Percentiles rank a stretch among this genome's conserved stretches.
phyloP scores from a whole-genome alignment of 441 rosid genomes.

The Corymbia citriodora region DNA sequence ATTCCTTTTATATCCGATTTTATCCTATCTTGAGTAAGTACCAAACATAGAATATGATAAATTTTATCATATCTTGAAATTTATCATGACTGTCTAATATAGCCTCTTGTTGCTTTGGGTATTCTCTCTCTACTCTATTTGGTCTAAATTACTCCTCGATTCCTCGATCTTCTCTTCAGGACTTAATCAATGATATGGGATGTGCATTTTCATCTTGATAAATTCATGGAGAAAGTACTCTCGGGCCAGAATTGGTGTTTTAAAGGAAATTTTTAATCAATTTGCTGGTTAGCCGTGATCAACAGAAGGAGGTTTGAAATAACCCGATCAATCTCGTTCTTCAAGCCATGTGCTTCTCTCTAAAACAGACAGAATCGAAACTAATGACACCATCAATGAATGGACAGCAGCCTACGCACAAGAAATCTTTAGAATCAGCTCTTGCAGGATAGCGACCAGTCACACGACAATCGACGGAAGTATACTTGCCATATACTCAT shows the following conservation, averaged over 20 bases:
- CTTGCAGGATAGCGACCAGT: not conserved
- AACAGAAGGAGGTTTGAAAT: not conserved
- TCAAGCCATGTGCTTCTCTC: not conserved
- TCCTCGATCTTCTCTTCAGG: not conserved
- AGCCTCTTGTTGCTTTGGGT: not conserved
- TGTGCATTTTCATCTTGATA: not conserved
- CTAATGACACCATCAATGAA: not conserved
- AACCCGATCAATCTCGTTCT: not conserved
- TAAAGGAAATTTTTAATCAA: not conserved
- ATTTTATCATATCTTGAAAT: no score
- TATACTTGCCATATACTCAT: not conserved
- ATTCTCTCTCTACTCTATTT: not conserved
- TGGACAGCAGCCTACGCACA: not conserved
- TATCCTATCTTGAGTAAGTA: no score
- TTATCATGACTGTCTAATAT: no score
- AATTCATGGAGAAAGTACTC: not conserved
- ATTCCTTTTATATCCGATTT: no score
- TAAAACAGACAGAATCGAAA: not conserved
- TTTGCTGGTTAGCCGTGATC: not conserved
- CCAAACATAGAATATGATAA: no score
- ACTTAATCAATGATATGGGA: not conserved
- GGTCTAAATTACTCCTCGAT: not conserved
- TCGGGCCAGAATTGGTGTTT: not conserved
- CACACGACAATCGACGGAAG: not conserved
- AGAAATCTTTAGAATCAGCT: not conserved